Conservation (phyloP, 352 stramenopile genomes). For the Pythium pyrilobum region DNA sequence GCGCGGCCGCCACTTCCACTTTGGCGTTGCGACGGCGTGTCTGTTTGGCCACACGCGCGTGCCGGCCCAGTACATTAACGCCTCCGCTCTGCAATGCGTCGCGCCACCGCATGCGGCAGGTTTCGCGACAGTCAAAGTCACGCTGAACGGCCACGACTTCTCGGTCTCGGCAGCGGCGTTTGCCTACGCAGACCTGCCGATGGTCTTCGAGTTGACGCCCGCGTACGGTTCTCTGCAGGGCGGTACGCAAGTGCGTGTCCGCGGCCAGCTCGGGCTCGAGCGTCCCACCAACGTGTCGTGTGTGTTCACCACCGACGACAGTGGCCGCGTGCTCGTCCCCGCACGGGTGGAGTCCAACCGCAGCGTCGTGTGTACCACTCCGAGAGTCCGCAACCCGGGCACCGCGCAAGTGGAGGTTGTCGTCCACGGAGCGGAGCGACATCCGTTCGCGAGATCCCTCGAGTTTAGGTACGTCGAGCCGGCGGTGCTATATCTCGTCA, state of each 20-base stretch:
- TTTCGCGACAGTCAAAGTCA: slow-evolving; percentile 35
- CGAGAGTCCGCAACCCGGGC: neutral
- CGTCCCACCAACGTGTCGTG: slow-evolving; percentile 4
- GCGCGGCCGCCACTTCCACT: slow-evolving; percentile 56
- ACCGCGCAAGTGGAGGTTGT: slow-evolving; percentile 21
- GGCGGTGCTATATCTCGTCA: slow-evolving; percentile 28
- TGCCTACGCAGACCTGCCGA: slow-evolving; percentile 39
- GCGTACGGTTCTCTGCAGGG: slow-evolving; percentile 24
- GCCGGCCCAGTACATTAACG: slow-evolving; percentile 54
- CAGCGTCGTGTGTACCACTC: slow-evolving; percentile 1
- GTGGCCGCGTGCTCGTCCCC: neutral
- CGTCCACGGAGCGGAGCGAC: slow-evolving; percentile 21
- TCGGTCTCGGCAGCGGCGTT: slow-evolving; percentile 22
- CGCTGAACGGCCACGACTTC: slow-evolving; percentile 71
- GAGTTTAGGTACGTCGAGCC: slow-evolving; percentile 32
- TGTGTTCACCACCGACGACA: neutral
- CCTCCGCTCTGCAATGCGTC: slow-evolving; percentile 47
- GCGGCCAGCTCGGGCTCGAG: slow-evolving; percentile 23
- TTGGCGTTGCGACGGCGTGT: slow-evolving; percentile 43
- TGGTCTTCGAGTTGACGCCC: slow-evolving; percentile 39
- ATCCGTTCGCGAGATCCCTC: slow-evolving; percentile 14
- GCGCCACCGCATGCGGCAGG: slow-evolving; percentile 33
- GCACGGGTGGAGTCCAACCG: neutral
- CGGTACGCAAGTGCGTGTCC: slow-evolving; percentile 30
- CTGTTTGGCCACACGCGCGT: slow-evolving; percentile 40